These are phyloP conservation scores for Cercospora sesami DNA, from an alignment of 2,329 filamentous ascomycete species.

Conservation along the genomic window DNA sequence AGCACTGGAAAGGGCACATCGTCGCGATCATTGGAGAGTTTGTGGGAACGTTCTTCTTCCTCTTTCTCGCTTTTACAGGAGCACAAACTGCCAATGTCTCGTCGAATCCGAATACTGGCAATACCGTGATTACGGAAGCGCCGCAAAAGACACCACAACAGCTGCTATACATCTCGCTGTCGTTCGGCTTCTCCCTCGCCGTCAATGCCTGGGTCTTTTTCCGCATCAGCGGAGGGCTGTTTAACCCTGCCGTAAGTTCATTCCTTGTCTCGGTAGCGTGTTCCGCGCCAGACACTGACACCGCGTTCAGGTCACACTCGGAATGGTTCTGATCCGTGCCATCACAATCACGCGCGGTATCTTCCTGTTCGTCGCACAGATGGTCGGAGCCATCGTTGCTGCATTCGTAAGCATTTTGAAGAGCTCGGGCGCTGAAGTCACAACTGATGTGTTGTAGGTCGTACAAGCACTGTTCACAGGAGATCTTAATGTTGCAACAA, in stretches of 20 bases:
- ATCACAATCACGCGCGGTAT: conserved; percentile 32
- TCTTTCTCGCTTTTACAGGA: conserved; percentile 49
- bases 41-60: conserved; percentile 48
- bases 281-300: conserved; percentile 13
- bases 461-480: conserved; percentile 40
- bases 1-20: conserved; percentile 30
- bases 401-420: conserved; percentile 1
- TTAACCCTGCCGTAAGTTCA: conserved; percentile 40
- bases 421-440: background rate
- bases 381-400: conserved; percentile 9
- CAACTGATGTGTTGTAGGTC: conserved; percentile 11
- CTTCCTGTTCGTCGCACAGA: conserved; percentile 13
- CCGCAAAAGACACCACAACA: conserved; percentile 40
- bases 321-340: conserved; percentile 38
- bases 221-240: conserved; percentile 39
- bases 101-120: conserved; percentile 25
- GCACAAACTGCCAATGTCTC: conserved; percentile 49
- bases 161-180: conserved; percentile 43
- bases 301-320: conserved; percentile 33
- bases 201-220: conserved; percentile 47
- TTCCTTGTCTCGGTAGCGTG: conserved; percentile 27
- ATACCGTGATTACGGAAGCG: conserved; percentile 32
- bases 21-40: conserved; percentile 43
- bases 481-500: conserved; percentile 38
- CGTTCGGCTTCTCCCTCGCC: conserved; percentile 45